Percentiles rank a stretch among this genome's conserved stretches.
Evolutionary conservation across 2,329 filamentous ascomycete genomes (phyloP).

Genomic region (Albophoma yamanashiensis): DNA sequence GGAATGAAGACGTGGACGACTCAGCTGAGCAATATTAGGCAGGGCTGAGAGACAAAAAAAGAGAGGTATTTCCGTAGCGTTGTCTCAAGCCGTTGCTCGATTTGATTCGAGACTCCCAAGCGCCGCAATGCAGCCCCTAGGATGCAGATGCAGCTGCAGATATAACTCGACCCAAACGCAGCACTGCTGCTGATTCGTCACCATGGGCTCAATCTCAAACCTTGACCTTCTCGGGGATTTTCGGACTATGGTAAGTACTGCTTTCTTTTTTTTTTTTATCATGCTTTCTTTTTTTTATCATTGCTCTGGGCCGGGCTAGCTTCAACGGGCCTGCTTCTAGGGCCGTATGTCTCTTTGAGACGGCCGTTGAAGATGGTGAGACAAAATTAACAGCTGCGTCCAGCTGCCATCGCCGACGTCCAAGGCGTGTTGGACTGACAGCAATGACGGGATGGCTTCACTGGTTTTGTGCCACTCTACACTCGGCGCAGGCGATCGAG

Average conservation of each 20-base stretch:
- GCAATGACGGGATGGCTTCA: neutral
- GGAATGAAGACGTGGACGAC: neutral
- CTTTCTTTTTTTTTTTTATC: neutral
- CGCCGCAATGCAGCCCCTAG: neutral
- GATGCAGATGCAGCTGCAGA: neutral
- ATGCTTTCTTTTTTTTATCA: neutral
- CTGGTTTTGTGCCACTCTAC: neutral
- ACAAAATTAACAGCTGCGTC: neutral
- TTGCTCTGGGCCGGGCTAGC: neutral
- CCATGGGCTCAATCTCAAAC: neutral
- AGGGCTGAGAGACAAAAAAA: neutral
- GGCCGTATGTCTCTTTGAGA: neutral
- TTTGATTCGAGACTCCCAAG: neutral
- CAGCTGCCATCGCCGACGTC: neutral
- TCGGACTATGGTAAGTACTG: neutral
- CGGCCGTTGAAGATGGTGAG: neutral
- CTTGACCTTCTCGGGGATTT: neutral
- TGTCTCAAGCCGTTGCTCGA: neutral
- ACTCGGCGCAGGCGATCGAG: neutral
- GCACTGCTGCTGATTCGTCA: neutral
- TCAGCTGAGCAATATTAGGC: neutral
- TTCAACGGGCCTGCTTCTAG: neutral
- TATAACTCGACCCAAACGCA: neutral
- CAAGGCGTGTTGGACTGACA: neutral
- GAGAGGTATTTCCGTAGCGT: neutral